Evolutionary conservation across 805 yeast species (phyloP), one percentile per base, ranked within the genome.

Genomic region (Clavispora santaluciae): DNA sequence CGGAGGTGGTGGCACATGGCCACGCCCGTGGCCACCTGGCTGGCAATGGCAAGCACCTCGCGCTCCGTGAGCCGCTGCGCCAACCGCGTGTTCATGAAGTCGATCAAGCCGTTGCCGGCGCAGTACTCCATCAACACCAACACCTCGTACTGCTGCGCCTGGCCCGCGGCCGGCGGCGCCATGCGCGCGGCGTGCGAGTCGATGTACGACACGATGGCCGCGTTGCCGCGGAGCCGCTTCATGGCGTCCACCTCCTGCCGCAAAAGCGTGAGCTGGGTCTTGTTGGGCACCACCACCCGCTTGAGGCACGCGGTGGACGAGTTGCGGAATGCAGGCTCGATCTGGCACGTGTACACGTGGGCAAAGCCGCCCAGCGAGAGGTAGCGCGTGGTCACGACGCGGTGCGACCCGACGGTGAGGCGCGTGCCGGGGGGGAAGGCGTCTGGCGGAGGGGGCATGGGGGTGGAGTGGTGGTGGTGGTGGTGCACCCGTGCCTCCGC

Each of bases 221-320:
- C 75, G 49, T 85, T 77, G 7, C 95, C 95, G 46, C 81, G 70
- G 24, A 93, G 70, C 21, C 95, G 72, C 63, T 87, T 86, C 98
- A 93, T 91, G 10, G 97, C 95, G 58, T 93, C 98, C 12, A 93
- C 99, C 61, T 93, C 99, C 29, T 95, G 96, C 46, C 98, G 70
- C 38, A 93, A 69, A 18, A 83, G 75, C 53, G 86, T 87, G 58
- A 93, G 72, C 39, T 84, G 85, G 54, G 80, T 76, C 62, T 93
- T 93, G 58, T 84, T 88, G 4, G 97, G 97, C 3, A 93, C 99
- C 23, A 83, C 83, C n/a, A 93, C 98, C 48, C 99, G 75, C 63
- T 93, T 93, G 54, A 93, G 70, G 59, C 98, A 93, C 5, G 91
- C 96, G 10, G 72, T 61, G 41, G 61, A 63, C 37, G 72, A 61